Percentiles rank a stretch among this genome's conserved stretches.
Evolutionary conservation across 2,329 filamentous ascomycete species (phyloP).

Genomic region (Ascochyta pisi): DNA sequence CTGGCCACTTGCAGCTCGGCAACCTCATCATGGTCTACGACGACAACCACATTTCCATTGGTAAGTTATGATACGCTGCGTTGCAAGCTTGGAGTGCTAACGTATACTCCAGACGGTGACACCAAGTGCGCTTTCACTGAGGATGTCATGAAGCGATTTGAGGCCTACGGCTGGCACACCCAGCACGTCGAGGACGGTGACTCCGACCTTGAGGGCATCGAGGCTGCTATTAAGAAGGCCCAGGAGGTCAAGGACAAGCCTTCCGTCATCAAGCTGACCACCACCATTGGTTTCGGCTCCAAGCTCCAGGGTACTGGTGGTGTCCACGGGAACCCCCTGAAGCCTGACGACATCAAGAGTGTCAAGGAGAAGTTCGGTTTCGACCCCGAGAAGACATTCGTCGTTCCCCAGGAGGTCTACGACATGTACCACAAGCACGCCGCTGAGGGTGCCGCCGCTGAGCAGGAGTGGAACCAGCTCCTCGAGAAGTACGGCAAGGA

Average conservation of each 20-base stretch:
- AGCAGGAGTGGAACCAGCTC: slow-evolving; percentile 95
- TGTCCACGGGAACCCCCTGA: slow-evolving; percentile 95
- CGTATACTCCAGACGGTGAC: slow-evolving; percentile 73
- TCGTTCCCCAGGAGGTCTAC: slow-evolving; percentile 93
- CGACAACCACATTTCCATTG: slow-evolving; percentile 95
- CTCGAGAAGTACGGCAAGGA: slow-evolving; percentile 84
- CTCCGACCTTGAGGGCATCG: slow-evolving; percentile 84
- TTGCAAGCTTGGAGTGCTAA: slow-evolving; percentile 18
- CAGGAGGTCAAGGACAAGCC: slow-evolving; percentile 95
- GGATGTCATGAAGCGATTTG: slow-evolving; percentile 92
- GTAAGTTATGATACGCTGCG: slow-evolving; percentile 51
- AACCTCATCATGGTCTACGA: slow-evolving; percentile 98
- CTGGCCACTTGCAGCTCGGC: slow-evolving; percentile 95
- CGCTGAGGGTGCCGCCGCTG: slow-evolving; percentile 82
- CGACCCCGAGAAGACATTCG: slow-evolving; percentile 91
- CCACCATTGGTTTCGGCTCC: slow-evolving; percentile 96
- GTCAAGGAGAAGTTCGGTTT: slow-evolving; percentile 97
- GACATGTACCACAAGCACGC: slow-evolving; percentile 87
- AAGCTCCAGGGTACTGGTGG: slow-evolving; percentile 90
- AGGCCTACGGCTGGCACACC: slow-evolving; percentile 96
- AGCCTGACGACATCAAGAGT: slow-evolving; percentile 90
- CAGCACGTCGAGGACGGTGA: slow-evolving; percentile 86
- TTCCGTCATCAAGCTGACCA: slow-evolving; percentile 93
- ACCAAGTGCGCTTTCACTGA: slow-evolving; percentile 97
- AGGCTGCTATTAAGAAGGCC: slow-evolving; percentile 84